phyloP scores from a whole-genome alignment of 2,329 filamentous ascomycete species.

The Beauveria asiatica region DNA sequence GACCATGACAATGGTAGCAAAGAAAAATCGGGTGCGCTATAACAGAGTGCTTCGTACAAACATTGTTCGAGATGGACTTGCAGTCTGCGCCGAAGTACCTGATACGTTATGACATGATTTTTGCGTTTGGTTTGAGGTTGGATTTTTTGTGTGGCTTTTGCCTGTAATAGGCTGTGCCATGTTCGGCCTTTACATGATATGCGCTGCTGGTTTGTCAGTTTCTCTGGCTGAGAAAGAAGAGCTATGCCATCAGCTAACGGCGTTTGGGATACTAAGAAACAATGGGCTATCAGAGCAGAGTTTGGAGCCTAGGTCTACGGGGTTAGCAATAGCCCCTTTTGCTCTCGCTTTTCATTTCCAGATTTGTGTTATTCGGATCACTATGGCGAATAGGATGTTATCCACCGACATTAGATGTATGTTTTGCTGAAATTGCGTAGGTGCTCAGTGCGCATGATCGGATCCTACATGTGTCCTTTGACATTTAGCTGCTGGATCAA shows the following conservation, averaged over 20 bases:
- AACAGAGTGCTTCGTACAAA: neutral
- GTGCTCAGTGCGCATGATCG: neutral
- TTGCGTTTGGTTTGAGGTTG: neutral
- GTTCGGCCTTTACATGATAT: neutral
- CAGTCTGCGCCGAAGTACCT: neutral
- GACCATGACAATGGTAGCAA: neutral
- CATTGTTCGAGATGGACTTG: neutral
- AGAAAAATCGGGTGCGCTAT: neutral
- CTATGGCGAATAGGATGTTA: neutral
- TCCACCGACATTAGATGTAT: neutral
- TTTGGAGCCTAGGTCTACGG: conserved; percentile 5
- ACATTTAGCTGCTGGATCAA: neutral
- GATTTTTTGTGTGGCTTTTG: neutral
- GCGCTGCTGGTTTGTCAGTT: neutral
- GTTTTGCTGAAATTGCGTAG: neutral
- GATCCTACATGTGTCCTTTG: neutral
- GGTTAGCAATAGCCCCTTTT: neutral
- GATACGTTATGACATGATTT: conserved; percentile 1
- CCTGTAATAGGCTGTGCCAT: neutral
- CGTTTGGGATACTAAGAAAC: conserved; percentile 12
- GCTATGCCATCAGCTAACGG: neutral
- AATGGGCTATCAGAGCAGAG: conserved; percentile 9
- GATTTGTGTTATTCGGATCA: neutral
- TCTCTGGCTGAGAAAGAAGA: neutral
- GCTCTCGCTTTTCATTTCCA: neutral